Conservation (phyloP, 495 filamentous ascomycete genomes). For the Mycothermus thermophilus region DNA sequence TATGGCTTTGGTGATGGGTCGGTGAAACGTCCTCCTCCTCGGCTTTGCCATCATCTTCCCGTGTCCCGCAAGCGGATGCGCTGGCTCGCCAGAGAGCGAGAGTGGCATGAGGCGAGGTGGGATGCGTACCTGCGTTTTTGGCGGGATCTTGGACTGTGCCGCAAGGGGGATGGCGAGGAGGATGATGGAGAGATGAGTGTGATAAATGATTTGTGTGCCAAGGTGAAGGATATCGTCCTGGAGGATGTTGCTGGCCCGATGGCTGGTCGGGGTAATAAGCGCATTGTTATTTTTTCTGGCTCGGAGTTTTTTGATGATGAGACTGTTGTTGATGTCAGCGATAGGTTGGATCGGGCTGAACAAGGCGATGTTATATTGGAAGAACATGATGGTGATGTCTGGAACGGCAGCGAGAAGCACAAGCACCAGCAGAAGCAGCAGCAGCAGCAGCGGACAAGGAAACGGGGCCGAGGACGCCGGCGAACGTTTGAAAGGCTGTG, state of each 20-base stretch:
- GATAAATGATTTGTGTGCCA: neutral
- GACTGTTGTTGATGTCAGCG: no score
- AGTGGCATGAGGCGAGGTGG: neutral
- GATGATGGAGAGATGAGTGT: neutral
- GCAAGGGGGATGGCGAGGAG: neutral
- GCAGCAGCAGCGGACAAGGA: no score
- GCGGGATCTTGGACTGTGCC: neutral
- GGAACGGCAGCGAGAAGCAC: no score
- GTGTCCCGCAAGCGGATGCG: neutral
- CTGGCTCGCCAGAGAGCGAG: neutral
- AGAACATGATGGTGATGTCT: neutral
- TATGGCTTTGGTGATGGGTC: no score
- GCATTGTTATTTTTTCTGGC: neutral
- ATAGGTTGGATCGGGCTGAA: no score
- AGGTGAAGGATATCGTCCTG: neutral
- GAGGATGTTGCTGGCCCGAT: no score
- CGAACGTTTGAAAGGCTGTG: neutral
- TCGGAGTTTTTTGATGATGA: no score
- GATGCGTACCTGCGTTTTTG: neutral
- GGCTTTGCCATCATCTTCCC: no score
- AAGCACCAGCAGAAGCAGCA: no score
- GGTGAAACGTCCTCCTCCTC: no score
- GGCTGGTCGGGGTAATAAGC: neutral
- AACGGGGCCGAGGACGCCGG: no score
- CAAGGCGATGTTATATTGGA: no score